Conservation (phyloP, 805 yeast genomes). For the Nakazawaea holstii region DNA sequence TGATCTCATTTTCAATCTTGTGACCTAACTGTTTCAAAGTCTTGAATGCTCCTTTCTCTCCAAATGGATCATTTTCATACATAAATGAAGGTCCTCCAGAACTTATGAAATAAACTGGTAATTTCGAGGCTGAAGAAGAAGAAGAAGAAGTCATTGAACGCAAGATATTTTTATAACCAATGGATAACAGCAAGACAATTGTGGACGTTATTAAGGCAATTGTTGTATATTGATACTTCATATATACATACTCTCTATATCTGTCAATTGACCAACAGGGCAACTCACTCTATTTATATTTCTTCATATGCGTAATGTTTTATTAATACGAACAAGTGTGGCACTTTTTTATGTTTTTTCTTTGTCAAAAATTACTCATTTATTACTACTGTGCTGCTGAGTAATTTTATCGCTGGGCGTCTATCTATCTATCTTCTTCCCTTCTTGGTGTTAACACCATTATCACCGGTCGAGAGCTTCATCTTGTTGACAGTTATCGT, state of each 20-base stretch:
- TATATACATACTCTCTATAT: too few species aligned
- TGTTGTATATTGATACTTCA: neutral
- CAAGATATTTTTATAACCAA: too few species aligned
- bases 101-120: slow-evolving; percentile 65
- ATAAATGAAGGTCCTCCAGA: slow-evolving; percentile 85
- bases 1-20: slow-evolving; percentile 38
- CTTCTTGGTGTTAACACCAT: slow-evolving; percentile 20
- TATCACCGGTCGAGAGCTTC: slow-evolving; percentile 38
- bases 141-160: slow-evolving; percentile 11
- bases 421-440: slow-evolving; percentile 14
- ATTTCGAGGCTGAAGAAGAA: slow-evolving; percentile 21
- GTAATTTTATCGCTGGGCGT: too few species aligned
- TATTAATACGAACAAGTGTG: too few species aligned
- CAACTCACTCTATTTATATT: too few species aligned
- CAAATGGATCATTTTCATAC: slow-evolving; percentile 46
- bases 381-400: neutral
- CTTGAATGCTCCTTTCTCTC: slow-evolving; percentile 56
- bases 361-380: neutral
- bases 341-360: too few species aligned
- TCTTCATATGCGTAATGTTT: too few species aligned
- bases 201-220: too few species aligned
- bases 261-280: too few species aligned
- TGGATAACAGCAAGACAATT: too few species aligned
- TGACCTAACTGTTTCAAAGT: slow-evolving; percentile 45
- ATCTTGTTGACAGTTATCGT: slow-evolving; percentile 68